Base-by-base conservation (phyloP, 2,329 filamentous ascomycete species). In the Cladosporium oxysporum region DNA sequence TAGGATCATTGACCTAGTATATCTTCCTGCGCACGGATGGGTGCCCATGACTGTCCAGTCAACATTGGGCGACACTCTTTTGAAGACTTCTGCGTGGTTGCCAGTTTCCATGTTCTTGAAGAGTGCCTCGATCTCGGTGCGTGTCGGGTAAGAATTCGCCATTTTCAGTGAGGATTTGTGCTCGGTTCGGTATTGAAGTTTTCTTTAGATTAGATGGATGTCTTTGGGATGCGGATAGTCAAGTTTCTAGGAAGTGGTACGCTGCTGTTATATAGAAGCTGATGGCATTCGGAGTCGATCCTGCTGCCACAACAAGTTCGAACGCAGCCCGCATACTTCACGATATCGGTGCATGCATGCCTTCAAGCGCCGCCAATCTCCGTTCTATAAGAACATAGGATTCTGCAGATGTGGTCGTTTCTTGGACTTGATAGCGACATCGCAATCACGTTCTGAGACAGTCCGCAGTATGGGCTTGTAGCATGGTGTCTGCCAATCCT, bases 11-110 rank as follows among this genome's bases (percentile, higher is more conserved):
- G 8, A 50, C 58, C 28, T 50, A 10, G 58, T 72, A 59, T 69
- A 72, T 58, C 67, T 69, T 1, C 72, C 72, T 8, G 72, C 71
- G 8, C 71, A 71, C 18, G 69, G 71, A 55, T 73, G 72, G 6
- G 69, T 71, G 28, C 72, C 72, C 68, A 74, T 70, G n/a, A 75
- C 73, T 21, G 70, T 68, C 73, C 73, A 75, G 28, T 67, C 69
- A 16, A 74, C 73, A 57, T 74, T 58, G 12, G 69, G 67, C 18
- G 70, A 70, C 0, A 74, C 71, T 7, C 69, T 68, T 29, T 71
- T 57, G 66, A 74, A 75, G 68, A 74, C 73, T 2, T 71, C 69
- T 10, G 68, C 70, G 5, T 64, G 65, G 62, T 75, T 71, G 11
- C 68, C 63, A 14, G 66, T 70, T 14, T 52, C 67, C 35, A 75